Conservation (phyloP, 2,329 filamentous ascomycete species). For the Colletotrichum siamense region DNA sequence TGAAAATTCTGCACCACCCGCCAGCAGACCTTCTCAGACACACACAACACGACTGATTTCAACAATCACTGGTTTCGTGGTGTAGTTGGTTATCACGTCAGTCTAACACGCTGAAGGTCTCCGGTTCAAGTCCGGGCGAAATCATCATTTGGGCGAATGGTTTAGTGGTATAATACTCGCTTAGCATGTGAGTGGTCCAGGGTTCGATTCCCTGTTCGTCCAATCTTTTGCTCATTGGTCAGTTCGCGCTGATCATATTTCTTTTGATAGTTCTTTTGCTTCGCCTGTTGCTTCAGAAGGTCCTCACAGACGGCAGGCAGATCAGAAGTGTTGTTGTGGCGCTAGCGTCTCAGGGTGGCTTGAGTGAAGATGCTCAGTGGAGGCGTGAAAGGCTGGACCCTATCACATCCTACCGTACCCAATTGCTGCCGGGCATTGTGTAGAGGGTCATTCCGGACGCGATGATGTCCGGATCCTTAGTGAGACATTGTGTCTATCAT, state of each 20-base stretch:
- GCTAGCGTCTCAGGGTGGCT: neutral
- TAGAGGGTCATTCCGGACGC: neutral
- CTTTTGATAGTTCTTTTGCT: neutral
- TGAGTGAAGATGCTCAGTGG: neutral
- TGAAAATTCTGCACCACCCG: slow-evolving; percentile 56
- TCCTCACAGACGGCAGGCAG: neutral
- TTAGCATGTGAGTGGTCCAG: slow-evolving; percentile 22
- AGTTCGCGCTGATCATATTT: neutral
- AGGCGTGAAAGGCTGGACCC: neutral
- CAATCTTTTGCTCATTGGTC: neutral
- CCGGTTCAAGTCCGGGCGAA: slow-evolving; percentile 23
- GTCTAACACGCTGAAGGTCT: slow-evolving; percentile 41
- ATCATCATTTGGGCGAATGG: slow-evolving; percentile 10
- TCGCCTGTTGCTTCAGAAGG: neutral
- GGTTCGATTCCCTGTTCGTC: slow-evolving; percentile 22
- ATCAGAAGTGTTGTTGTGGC: neutral
- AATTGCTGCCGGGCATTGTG: neutral
- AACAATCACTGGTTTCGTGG: slow-evolving; percentile 34
- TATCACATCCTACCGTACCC: neutral
- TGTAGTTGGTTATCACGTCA: slow-evolving; percentile 55
- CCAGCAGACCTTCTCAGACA: neutral
- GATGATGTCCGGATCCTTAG: neutral
- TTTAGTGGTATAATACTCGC: slow-evolving; percentile 23
- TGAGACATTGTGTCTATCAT: neutral
- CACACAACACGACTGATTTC: accelerated